These are phyloP conservation scores for Coemansia sp. DNA, from an alignment of 192 early-diverging fungal species.

Conservation along the genomic window DNA sequence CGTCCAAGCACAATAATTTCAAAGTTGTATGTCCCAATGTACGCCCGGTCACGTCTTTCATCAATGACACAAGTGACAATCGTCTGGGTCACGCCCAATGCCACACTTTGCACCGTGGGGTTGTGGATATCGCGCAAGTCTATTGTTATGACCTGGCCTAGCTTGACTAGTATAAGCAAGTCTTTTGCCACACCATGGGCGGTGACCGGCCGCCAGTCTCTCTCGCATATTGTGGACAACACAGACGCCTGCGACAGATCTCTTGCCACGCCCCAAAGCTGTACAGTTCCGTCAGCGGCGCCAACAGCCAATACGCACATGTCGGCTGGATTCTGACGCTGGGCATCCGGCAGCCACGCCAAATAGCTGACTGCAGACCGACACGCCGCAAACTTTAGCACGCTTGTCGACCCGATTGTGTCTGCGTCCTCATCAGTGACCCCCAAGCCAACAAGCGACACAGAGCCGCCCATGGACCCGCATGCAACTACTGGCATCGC, in stretches of 20 bases:
- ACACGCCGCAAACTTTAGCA: slow-evolving; percentile 1
- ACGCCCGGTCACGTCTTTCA: slow-evolving; percentile 16
- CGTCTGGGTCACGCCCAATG: slow-evolving; percentile 28
- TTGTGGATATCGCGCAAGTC: slow-evolving; percentile 6
- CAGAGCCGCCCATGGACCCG: slow-evolving; percentile 23
- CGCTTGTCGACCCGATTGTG: slow-evolving; percentile 2
- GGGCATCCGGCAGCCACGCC: slow-evolving; percentile 22
- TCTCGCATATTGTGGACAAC: slow-evolving; percentile 1
- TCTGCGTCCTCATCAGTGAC: neutral
- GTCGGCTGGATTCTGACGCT: neutral
- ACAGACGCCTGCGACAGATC: slow-evolving; percentile 17
- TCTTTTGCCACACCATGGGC: slow-evolving; percentile 16
- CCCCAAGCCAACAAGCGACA: slow-evolving; percentile 20
- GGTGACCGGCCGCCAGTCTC: slow-evolving; percentile 43
- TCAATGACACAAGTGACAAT: slow-evolving; percentile 40
- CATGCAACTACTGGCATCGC: slow-evolving; percentile 26
- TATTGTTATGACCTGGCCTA: slow-evolving; percentile 27
- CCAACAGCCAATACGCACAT: slow-evolving; percentile 16
- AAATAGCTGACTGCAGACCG: slow-evolving; percentile 10
- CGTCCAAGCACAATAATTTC: slow-evolving; percentile 21
- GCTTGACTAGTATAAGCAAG: slow-evolving; percentile 28
- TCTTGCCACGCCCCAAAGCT: slow-evolving; percentile 21
- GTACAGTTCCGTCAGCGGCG: slow-evolving; percentile 25
- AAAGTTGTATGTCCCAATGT: slow-evolving; percentile 35
- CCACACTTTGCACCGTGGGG: slow-evolving; percentile 9